Evolutionary conservation across 768 basidiomycete species (phyloP), one percentile per base, ranked within the genome.

Genomic region (Aureoboletus auriporus): DNA sequence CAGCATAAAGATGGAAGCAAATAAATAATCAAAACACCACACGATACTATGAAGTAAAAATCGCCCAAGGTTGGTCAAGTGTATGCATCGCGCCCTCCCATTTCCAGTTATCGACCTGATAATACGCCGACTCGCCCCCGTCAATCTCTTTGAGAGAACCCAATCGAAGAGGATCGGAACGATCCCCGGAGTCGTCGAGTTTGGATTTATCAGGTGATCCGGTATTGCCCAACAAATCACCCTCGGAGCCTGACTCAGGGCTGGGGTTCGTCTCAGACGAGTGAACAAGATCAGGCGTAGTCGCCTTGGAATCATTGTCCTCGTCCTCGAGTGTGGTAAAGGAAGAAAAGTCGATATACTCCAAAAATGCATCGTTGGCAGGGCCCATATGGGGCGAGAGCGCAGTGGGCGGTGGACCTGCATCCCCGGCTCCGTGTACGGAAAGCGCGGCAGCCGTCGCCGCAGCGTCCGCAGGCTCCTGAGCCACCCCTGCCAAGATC

Each of bases 261-360:
- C 86, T 89, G 10, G 79, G 82, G 55, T 88, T 86, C 16, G 86
- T 79, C 49, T 87, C 86, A 16, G 85, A 83, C 10, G 82, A 79
- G 30, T 75, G 73, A 13, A 86, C 70, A 41, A 90, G 74, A 47
- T 89, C 88, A 8, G 88, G 88, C 4, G 88, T 89, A 8, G 77
- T 73, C n/a, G 82, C 79, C 59, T 85, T 86, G 12, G 82, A 84
- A 41, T 68, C 65, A 42, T 77, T 79, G 31, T 84, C 84, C 49
- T 87, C 84, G 17, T 80, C 80, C 9, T 71, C 67, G 34, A 63
- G 63, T 13, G 71, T 73, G 43, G 73, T 72, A 54, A 76, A 84
- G 7, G 75, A 76, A 39, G 86, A 79, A 54, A 85, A 85, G 64
- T 89, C 86, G 62, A 89, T 76, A 43, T 81, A 79, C 20, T 82